phyloP scores from a whole-genome alignment of 208 protist genomes.

The Tritrichomonas foetus region DNA sequence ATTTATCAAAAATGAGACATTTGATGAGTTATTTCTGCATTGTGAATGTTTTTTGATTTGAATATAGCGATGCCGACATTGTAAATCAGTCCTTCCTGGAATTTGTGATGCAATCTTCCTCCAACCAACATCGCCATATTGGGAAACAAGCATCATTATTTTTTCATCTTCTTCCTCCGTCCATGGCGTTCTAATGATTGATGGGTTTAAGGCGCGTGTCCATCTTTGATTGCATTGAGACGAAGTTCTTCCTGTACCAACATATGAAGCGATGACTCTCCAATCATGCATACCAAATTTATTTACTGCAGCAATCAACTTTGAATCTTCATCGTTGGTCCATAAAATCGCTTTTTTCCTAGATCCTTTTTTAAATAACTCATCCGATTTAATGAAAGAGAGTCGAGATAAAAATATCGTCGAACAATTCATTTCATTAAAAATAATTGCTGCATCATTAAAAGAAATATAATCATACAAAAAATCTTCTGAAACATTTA shows the following conservation, averaged over 20 bases:
- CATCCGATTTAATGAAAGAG: too few relatives aligned
- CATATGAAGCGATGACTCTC: not conserved
- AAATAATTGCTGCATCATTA: too few relatives aligned
- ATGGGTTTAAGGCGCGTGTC: not conserved
- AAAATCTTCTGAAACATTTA: too few relatives aligned
- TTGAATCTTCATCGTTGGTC: not conserved
- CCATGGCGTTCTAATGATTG: not conserved
- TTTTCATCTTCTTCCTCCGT: not conserved
- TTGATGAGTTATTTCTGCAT: too few relatives aligned
- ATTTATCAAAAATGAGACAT: too few relatives aligned
- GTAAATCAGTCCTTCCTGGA: not conserved
- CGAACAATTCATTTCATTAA: too few relatives aligned
- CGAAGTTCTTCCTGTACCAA: not conserved
- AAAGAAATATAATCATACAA: too few relatives aligned
- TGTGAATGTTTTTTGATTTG: too few relatives aligned
- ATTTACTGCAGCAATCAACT: not conserved
- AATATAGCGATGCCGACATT: not conserved
- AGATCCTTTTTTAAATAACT: too few relatives aligned
- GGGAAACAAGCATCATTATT: not conserved
- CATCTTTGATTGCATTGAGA: slow-evolving; percentile 15
- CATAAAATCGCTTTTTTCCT: not conserved
- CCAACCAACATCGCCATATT: not conserved
- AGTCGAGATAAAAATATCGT: too few relatives aligned
- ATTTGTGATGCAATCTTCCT: not conserved
- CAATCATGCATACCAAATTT: not conserved